Base-by-base conservation (phyloP, 2,329 filamentous ascomycete genomes). In the Dactylonectria estremocensis region DNA sequence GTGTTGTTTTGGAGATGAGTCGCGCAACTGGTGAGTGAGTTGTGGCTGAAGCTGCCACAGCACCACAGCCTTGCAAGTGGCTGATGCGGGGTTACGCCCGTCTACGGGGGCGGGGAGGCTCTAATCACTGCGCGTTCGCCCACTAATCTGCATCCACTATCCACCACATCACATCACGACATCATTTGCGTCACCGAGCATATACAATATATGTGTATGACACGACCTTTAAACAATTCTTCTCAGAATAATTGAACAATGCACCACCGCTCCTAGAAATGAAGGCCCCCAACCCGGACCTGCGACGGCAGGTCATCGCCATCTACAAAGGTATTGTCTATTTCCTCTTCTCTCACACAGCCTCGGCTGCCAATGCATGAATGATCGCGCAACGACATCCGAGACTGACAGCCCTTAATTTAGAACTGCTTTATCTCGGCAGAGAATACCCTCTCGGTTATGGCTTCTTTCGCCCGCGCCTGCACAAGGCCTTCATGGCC, bases 381-480 rank as follows among this genome's bases (percentile, higher is more conserved):
- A 43, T 43, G 59, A 52, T 43, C n/a, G 10, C 24, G 2, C 16
- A 37, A 31, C 6, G 40, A 43, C 14, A 53, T 33, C 16, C 24
- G 50, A 8, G 22, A 2, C 66, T 50, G 18, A 58, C 37, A 40
- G 5, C 22, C 24, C 16, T 2, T 10, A 9, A 53, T 5, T 7
- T 10, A 97, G 95, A 97, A 76, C 89, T 98, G 11, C 87, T 99
- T 49, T 91, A 92, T 76, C 86, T 98, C 14, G 95, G 95, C 37
- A 90, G 91, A 63, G 92, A 95, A 66, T 98, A 98, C 76, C 95
- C 96, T 1, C 86, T 93, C 16, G 96, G 96, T 53, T 97, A 83
- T 70, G 83, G 86, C 33, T 98, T 95, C 83, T 98, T 97, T 79
- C 90, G 92, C 11, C 88, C 90, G 8, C 90, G 95, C 2, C 84